These are phyloP conservation scores for Xylona heveae DNA, from an alignment of 495 filamentous ascomycete genomes.

Conservation along the genomic window DNA sequence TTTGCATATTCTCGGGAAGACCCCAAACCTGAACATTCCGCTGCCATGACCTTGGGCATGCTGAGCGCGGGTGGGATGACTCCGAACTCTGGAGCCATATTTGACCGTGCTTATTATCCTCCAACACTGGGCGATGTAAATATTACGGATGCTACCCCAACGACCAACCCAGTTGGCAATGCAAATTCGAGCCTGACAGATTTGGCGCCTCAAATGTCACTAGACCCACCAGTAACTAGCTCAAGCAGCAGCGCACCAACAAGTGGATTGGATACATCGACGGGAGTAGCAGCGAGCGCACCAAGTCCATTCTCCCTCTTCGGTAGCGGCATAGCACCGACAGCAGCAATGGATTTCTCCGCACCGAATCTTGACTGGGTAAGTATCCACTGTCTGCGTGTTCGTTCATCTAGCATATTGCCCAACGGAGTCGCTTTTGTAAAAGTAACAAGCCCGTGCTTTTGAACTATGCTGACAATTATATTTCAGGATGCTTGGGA, in stretches of 20 bases:
- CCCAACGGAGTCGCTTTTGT: too few relatives aligned
- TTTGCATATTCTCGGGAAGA: constrained; percentile 6
- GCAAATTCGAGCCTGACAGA: constrained; percentile 14
- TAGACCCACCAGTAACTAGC: constrained; percentile 16
- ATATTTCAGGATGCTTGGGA: constrained; percentile 30
- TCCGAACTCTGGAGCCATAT: constrained; percentile 28
- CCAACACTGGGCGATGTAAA: too few relatives aligned
- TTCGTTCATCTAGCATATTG: too few relatives aligned
- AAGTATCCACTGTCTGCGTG: too few relatives aligned
- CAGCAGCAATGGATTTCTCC: constrained; percentile 43
- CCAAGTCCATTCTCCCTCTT: constrained; percentile 24
- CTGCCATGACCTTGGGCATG: constrained; percentile 68
- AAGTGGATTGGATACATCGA: constrained; percentile 9
- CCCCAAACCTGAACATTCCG: constrained; percentile 32
- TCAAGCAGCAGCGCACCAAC: constrained; percentile 7
- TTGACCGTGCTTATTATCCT: constrained; percentile 8
- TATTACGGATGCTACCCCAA: too few relatives aligned
- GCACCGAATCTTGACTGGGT: constrained; percentile 58
- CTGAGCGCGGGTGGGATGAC: constrained; percentile 48
- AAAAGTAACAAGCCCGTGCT: too few relatives aligned
- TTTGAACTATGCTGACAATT: constrained; percentile 5
- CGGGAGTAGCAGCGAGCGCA: constrained; percentile 10
- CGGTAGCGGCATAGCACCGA: constrained; percentile 26
- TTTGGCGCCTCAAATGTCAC: constrained; percentile 17
- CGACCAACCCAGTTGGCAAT: constrained; percentile 16